Percentiles rank a stretch among this genome's conserved stretches.
phyloP scores from a whole-genome alignment of 331 rosid genomes.

The Rhamnella rubrinervis region DNA sequence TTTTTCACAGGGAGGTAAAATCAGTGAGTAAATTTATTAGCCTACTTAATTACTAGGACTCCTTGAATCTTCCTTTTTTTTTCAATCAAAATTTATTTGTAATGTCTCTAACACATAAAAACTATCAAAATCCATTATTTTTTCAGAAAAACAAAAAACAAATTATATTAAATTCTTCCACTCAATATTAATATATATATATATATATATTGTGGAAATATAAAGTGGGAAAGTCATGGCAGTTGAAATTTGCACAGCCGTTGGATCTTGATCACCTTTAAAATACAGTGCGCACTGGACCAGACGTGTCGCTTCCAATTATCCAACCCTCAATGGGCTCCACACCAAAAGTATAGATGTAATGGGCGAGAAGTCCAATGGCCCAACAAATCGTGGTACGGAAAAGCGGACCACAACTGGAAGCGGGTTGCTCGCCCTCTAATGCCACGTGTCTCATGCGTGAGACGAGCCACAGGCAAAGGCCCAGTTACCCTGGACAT shows the following conservation, averaged over 20 bases:
- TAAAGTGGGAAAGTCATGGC: neutral
- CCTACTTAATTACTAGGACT: too few relatives aligned
- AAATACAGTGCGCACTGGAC: neutral
- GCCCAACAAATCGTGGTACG: constrained; percentile 3
- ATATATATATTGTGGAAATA: too few relatives aligned
- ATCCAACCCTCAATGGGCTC: neutral
- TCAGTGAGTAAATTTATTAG: too few relatives aligned
- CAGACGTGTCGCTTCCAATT: neutral
- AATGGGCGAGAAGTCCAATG: neutral
- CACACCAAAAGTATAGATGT: neutral
- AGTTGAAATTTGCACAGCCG: neutral
- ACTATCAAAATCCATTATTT: too few relatives aligned
- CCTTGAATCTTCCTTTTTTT: too few relatives aligned
- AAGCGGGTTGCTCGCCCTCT: neutral
- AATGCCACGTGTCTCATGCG: neutral
- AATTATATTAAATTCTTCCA: too few relatives aligned
- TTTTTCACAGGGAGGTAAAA: too few relatives aligned
- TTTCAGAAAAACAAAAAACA: too few relatives aligned
- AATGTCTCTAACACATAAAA: too few relatives aligned
- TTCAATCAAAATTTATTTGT: too few relatives aligned
- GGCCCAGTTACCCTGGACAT: too few relatives aligned
- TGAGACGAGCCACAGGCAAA: neutral
- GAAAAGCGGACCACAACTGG: neutral
- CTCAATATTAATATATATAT: too few relatives aligned
- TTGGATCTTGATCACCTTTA: neutral